phyloP scores from a whole-genome alignment of 2,329 filamentous ascomycete species.

The Epichloe hybrida region DNA sequence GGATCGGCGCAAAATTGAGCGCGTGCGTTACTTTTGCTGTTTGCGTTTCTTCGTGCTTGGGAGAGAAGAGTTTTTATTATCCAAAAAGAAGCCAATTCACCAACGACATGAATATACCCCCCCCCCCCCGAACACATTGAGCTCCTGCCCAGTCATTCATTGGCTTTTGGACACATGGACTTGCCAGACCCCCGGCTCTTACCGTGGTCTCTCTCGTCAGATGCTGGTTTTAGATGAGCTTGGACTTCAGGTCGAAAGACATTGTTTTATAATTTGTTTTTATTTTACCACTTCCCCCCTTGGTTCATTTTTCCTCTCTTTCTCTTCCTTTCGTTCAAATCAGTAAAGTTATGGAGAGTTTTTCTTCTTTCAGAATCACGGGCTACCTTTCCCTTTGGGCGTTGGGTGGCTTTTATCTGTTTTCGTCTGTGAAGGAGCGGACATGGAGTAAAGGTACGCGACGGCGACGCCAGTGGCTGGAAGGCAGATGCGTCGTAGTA shows the following conservation, averaged over 20 bases:
- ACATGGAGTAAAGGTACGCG: not conserved
- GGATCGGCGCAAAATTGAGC: conserved; percentile 1
- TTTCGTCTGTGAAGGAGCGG: conserved; percentile 1
- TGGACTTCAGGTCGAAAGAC: conserved; percentile 1
- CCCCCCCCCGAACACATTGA: not conserved
- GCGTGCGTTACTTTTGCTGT: not conserved
- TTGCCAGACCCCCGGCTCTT: not conserved
- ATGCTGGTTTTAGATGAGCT: conserved; percentile 1
- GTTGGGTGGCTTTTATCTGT: not conserved
- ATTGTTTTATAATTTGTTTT: conserved; percentile 1
- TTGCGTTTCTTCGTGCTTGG: not conserved
- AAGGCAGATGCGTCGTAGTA: not conserved
- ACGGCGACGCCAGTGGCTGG: not conserved
- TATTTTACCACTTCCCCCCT: not conserved
- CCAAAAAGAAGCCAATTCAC: not conserved
- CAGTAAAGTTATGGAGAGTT: not conserved
- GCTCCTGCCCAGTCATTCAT: not conserved
- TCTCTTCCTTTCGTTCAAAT: not conserved
- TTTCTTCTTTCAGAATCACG: not conserved
- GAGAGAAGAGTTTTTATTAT: not conserved
- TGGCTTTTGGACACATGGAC: not conserved
- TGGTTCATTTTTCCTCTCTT: not conserved
- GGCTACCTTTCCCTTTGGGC: not conserved
- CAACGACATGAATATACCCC: conserved; percentile 5
- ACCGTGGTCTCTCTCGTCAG: not conserved